Evolutionary conservation across 768 basidiomycete species (phyloP), one percentile per base, ranked within the genome.

Genomic region (Naematelia encephala): DNA sequence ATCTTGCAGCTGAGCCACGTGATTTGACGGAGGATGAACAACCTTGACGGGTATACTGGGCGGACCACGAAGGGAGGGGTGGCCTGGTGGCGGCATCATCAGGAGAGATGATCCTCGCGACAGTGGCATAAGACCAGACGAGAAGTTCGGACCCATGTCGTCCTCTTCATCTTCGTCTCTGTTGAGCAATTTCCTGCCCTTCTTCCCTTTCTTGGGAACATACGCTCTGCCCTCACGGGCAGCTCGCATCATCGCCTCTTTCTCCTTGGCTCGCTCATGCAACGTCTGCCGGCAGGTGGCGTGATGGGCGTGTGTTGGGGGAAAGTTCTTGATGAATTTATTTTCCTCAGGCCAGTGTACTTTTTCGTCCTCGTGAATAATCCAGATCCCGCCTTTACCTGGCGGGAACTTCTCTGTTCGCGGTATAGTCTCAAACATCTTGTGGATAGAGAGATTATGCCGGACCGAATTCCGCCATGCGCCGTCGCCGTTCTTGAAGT

Each of bases 391-490:
- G 8, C 72, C 72, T 45, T 74, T 74, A 34, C 72, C 72, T 5
- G 69, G 61, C 13, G 72, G 69, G 58, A 61, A 63, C 13, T 54
- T 51, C 26, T 75, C 63, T 4, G 66, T 71, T 21, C 91, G 81
- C 2, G 85, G 84, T 0, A 87, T 77, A 60, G 94, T 96, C 62
- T 90, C 85, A 77, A 96, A 97, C 68, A 87, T 88, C 34, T 87
- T 84, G 45, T 93, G 94, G 2, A 92, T 90, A 63, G 89, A 91
- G 23, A 98, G 82, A 49, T 93, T 92, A 77, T 98, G 93, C n/a
- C 94, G 84, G 60, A 98, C 91, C 56, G 91, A 93, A 77, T 96
- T 96, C 85, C 93, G 92, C 94, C 94, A 98, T 4, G 91, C 94
- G 2, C 87, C 84, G 69, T 97, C 92, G 21, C 88, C 87, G 58